These are phyloP conservation scores for Thielaviopsis populi DNA, from an alignment of 2,329 filamentous ascomycete species.

Conservation along the genomic window DNA sequence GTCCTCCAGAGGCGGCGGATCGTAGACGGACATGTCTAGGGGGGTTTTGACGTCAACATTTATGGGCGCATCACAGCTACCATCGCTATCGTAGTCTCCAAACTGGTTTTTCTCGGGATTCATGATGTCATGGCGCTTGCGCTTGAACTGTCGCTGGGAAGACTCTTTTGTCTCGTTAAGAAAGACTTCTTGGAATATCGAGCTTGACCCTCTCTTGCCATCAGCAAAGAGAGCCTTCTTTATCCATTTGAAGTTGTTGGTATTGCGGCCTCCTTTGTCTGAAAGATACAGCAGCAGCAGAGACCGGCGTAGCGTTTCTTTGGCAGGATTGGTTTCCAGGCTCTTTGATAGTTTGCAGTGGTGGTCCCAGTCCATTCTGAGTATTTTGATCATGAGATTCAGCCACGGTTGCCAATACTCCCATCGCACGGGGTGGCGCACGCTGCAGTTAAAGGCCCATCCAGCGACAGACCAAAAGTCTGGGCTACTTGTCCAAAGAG, in stretches of 20 bases:
- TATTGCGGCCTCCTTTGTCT: constrained; percentile 31
- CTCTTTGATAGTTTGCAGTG: neutral
- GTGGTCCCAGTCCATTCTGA: constrained; percentile 54
- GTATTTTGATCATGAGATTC: constrained; percentile 59
- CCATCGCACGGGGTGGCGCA: constrained; percentile 60
- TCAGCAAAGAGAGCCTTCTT: constrained; percentile 54
- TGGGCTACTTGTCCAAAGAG: constrained; percentile 59
- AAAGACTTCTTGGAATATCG: constrained; percentile 51
- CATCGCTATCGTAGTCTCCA: constrained; percentile 35
- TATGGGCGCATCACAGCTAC: constrained; percentile 20
- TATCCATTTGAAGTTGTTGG: constrained; percentile 36
- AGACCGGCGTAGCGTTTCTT: constrained; percentile 32
- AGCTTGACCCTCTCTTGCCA: constrained; percentile 37
- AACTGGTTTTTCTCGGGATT: constrained; percentile 46
- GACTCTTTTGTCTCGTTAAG: constrained; percentile 40
- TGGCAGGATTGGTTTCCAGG: constrained; percentile 18
- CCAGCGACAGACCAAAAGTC: constrained; percentile 84
- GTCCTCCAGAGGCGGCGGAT: constrained; percentile 6
- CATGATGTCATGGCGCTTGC: constrained; percentile 33
- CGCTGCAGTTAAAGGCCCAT: constrained; percentile 87
- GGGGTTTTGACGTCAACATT: neutral
- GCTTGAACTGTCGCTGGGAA: constrained; percentile 30
- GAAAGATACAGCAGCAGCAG: constrained; percentile 47
- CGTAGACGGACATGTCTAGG: neutral
- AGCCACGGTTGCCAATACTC: constrained; percentile 68